Conservation (phyloP, 1,284 basidiomycete species). For the Ceratobasidium sp. region DNA sequence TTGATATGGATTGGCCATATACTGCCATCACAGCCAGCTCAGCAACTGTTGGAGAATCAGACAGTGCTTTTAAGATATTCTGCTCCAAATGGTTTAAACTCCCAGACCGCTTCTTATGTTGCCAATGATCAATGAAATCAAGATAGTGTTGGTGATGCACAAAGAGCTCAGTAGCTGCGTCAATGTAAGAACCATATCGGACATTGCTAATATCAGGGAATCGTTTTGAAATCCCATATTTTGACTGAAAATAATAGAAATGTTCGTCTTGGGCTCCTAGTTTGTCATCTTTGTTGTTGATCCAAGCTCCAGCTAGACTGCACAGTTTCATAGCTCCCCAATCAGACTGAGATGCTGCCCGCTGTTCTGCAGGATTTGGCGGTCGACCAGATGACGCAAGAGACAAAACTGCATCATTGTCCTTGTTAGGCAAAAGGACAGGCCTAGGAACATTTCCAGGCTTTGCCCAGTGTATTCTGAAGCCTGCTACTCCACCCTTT, state of each 20-base stretch:
- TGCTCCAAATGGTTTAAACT: no score
- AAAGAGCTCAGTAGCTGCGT: no score
- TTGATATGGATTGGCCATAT: no score
- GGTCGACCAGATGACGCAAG: conserved; percentile 28
- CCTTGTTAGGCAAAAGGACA: background rate
- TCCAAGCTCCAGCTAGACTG: conserved; percentile 53
- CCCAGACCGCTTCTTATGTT: no score
- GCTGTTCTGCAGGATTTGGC: conserved; percentile 54
- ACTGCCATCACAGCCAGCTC: no score
- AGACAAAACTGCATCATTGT: background rate
- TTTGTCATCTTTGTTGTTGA: conserved; percentile 58
- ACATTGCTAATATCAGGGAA: conserved; percentile 3
- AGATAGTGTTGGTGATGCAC: no score
- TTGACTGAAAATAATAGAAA: background rate
- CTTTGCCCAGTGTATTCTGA: conserved; percentile 52
- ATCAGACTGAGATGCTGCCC: background rate
- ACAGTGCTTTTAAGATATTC: no score
- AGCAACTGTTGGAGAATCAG: no score
- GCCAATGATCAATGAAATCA: no score
- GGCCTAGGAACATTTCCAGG: no score
- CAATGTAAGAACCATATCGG: background rate
- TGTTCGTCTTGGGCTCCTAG: conserved; percentile 54
- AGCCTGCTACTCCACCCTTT: conserved; percentile 55
- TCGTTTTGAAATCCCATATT: conserved; percentile 50
- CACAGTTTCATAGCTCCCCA: conserved; percentile 55